Conservation (phyloP, 805 yeast genomes). For the Candida palmyrensis region DNA sequence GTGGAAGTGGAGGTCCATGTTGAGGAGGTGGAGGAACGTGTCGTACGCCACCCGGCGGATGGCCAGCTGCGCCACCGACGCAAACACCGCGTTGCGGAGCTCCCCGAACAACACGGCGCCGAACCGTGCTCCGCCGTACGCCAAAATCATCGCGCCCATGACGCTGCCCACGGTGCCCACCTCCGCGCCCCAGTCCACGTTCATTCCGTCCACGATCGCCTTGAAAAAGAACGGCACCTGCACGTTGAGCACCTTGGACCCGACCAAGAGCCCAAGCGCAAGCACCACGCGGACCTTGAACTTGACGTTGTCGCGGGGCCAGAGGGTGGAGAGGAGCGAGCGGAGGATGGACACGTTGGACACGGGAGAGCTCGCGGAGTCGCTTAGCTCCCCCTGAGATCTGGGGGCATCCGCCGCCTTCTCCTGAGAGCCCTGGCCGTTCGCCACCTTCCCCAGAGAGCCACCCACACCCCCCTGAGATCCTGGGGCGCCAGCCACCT, state of each 20-base stretch:
- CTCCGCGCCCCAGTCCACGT: slow-evolving; percentile 72
- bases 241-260: slow-evolving; percentile 82
- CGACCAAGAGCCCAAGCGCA: slow-evolving; percentile 69
- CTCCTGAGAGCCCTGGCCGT: too few relatives aligned
- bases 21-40: slow-evolving; percentile 79
- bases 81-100: slow-evolving; percentile 90
- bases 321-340: slow-evolving; percentile 63
- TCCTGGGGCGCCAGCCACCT: too few relatives aligned
- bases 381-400: too few relatives aligned
- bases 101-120: slow-evolving; percentile 95
- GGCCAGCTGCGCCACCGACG: slow-evolving; percentile 92
- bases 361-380: too few relatives aligned
- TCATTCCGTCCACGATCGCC: slow-evolving; percentile 85
- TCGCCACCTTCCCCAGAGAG: too few relatives aligned
- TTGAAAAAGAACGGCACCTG: slow-evolving; percentile 95
- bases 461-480: too few relatives aligned
- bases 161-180: slow-evolving; percentile 63
- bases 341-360: slow-evolving; percentile 54
- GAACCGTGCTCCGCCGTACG: slow-evolving; percentile 91
- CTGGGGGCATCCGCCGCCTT: too few relatives aligned
- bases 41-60: slow-evolving; percentile 84
- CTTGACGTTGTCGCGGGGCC: slow-evolving; percentile 72
- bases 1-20: slow-evolving; percentile 86
- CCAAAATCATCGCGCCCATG: slow-evolving; percentile 63
- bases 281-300: slow-evolving; percentile 69